Evolutionary conservation across 441 rosid genomes (phyloP).

Genomic region (Macaranga tanarius): DNA sequence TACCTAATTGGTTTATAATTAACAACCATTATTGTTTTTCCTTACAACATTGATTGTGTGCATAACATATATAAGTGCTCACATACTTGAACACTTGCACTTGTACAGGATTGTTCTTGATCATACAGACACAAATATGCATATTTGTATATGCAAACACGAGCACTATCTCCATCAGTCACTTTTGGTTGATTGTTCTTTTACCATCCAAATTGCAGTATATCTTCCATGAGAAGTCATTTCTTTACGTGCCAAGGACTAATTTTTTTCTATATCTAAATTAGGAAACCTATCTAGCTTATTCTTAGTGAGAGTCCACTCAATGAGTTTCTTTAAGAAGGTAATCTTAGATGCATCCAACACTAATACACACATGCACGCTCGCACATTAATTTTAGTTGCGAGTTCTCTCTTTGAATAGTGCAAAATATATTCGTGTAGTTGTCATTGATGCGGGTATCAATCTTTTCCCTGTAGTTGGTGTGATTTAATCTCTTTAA

Average conservation of each 20-base stretch:
- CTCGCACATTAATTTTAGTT: background rate
- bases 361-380: slow-evolving; percentile 5
- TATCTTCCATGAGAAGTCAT: slow-evolving; percentile 25
- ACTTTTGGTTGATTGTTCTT: background rate
- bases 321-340: slow-evolving; percentile 16
- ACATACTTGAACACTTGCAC: background rate
- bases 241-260: background rate
- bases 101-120: background rate
- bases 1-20: background rate
- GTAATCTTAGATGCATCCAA: slow-evolving; percentile 6
- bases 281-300: slow-evolving; percentile 22
- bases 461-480: slow-evolving; percentile 26
- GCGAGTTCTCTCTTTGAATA: slow-evolving; percentile 30
- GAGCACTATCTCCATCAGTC: no score
- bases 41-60: no score
- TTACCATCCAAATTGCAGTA: slow-evolving; percentile 11
- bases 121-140: background rate
- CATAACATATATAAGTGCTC: background rate
- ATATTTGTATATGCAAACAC: background rate
- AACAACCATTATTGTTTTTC: background rate
- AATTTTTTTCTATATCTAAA: slow-evolving; percentile 5
- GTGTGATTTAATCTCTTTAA: slow-evolving; percentile 21
- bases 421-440: slow-evolving; percentile 32
- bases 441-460: slow-evolving; percentile 27
- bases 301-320: slow-evolving; percentile 16